These are phyloP conservation scores for Echites panduratus DNA, from an alignment of 257 asterid species.

Conservation along the genomic window DNA sequence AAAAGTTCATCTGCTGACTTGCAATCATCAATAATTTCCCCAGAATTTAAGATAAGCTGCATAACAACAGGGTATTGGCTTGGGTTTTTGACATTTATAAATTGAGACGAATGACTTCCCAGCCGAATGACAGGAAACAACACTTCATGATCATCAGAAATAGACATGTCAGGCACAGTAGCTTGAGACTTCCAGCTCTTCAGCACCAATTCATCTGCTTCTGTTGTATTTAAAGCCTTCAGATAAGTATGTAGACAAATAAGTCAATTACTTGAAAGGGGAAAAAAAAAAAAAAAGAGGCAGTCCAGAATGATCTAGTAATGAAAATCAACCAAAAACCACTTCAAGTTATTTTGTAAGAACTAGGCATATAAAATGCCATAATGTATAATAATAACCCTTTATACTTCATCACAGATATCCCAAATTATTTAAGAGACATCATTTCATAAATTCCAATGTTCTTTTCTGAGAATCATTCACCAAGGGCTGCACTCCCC, in stretches of 20 bases:
- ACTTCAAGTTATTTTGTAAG: not conserved
- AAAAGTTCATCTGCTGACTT: constrained; percentile 35
- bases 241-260: constrained; percentile 17
- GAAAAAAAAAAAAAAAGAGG: constrained; percentile 5
- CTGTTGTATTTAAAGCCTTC: constrained; percentile 48
- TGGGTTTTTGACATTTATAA: constrained; percentile 68
- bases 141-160: constrained; percentile 50
- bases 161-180: constrained; percentile 37
- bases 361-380: not conserved
- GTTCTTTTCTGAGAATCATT: not conserved
- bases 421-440: not conserved
- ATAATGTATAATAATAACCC: not conserved
- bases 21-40: constrained; percentile 66
- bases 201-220: constrained; percentile 54
- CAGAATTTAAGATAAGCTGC: constrained; percentile 80
- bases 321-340: not conserved
- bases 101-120: constrained; percentile 56
- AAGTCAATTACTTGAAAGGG: constrained; percentile 16
- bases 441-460: not conserved
- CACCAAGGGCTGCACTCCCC: not conserved
- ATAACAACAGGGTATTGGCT: constrained; percentile 53
- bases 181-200: constrained; percentile 88
- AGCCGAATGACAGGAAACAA: constrained; percentile 54
- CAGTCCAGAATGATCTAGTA: not conserved
- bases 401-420: not conserved